These are phyloP conservation scores for Euptelea pleiosperma DNA, from an alignment of 164 flowering plant species.

Conservation along the genomic window DNA sequence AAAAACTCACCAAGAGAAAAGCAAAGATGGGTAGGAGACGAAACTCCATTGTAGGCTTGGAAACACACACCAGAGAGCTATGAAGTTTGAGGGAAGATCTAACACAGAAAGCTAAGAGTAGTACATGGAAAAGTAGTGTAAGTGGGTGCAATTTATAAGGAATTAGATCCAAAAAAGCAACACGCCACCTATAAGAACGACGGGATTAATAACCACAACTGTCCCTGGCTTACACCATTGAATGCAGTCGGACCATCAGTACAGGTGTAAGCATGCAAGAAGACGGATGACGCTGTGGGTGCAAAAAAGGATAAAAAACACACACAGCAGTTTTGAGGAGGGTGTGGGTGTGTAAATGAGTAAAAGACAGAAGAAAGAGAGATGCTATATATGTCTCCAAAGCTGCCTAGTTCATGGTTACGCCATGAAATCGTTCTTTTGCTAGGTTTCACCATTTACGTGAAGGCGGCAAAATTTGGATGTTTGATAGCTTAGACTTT, in stretches of 20 bases:
- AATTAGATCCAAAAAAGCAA: not conserved
- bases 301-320: no score
- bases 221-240: constrained; percentile 3
- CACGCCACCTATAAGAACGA: not conserved
- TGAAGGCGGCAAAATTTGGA: no score
- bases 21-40: constrained; percentile 17
- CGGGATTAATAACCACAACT: constrained; percentile 6
- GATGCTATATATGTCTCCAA: no score
- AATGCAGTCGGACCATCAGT: constrained; percentile 6
- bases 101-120: not conserved
- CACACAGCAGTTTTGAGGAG: no score
- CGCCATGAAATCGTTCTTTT: no score
- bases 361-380: no score
- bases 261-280: no score
- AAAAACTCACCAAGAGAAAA: constrained; percentile 27
- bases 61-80: not conserved
- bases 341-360: no score
- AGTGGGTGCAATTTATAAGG: constrained; percentile 9
- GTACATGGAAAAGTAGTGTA: not conserved
- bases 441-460: no score
- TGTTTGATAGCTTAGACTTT: no score
- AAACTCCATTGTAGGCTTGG: constrained; percentile 22
- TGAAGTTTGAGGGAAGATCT: not conserved
- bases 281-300: not conserved
- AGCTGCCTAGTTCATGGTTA: not conserved